These are phyloP conservation scores for Cladobotryum protrusum DNA, from an alignment of 2,329 filamentous ascomycete genomes.

Conservation along the genomic window DNA sequence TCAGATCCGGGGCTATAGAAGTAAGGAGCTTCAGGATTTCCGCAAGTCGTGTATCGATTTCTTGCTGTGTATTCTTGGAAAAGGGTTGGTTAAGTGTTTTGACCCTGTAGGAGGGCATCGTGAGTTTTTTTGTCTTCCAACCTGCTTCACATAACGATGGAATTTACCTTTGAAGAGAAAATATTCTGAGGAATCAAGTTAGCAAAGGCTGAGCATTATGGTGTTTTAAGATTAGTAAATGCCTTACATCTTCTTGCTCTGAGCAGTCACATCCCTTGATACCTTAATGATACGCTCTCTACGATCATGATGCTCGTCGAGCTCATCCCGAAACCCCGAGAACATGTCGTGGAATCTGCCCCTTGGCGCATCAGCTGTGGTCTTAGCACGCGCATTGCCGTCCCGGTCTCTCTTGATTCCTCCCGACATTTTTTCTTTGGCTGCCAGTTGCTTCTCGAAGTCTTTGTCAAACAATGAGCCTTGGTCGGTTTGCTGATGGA, in stretches of 20 bases:
- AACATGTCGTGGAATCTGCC: conserved; percentile 67
- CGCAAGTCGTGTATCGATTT: conserved; percentile 61
- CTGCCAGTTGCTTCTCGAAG: background rate
- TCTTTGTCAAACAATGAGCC: no score
- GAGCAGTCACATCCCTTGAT: conserved; percentile 83
- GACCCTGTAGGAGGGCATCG: conserved; percentile 41
- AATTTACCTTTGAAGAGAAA: conserved; percentile 33
- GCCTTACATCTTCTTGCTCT: conserved; percentile 91
- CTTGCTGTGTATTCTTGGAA: conserved; percentile 62
- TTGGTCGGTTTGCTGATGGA: no score
- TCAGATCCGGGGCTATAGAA: conserved; percentile 64
- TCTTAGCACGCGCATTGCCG: conserved; percentile 41
- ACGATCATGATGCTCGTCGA: conserved; percentile 92
- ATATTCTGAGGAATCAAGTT: conserved; percentile 26
- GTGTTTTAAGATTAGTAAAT: fast-evolving
- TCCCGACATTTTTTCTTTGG: conserved; percentile 24
- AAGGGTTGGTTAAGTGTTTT: conserved; percentile 57
- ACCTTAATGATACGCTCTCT: conserved; percentile 85
- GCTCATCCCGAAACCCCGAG: conserved; percentile 73
- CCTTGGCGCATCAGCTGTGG: conserved; percentile 27
- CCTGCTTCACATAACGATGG: background rate
- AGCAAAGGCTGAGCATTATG: background rate
- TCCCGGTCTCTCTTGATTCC: conserved; percentile 50
- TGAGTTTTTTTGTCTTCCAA: background rate
- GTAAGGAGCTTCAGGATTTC: conserved; percentile 66